Evolutionary conservation across 2,329 filamentous ascomycete species (phyloP).

Genomic region (Zymoseptoria crescenta): DNA sequence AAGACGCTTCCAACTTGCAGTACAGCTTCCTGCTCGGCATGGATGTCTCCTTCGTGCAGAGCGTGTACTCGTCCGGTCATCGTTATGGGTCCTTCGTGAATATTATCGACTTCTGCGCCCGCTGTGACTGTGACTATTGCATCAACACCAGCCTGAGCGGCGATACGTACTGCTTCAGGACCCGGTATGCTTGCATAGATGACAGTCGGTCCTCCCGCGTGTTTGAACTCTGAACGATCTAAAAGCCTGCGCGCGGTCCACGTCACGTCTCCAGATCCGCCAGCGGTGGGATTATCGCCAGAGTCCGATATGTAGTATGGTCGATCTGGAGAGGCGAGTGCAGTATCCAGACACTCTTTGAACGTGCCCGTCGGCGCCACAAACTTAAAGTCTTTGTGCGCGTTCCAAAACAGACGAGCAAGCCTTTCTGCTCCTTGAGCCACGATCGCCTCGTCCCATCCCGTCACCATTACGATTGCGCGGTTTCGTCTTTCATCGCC

Average conservation of each 20-base stretch:
- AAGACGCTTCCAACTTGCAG: conserved; percentile 13
- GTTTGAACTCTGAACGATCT: conserved; percentile 4
- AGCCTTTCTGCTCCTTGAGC: conserved; percentile 10
- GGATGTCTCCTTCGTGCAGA: conserved; percentile 10
- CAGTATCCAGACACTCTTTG: conserved; percentile 13
- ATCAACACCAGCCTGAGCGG: conserved; percentile 11
- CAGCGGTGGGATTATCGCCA: conserved; percentile 19
- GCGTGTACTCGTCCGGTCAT: conserved; percentile 13
- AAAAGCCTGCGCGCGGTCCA: conserved; percentile 12
- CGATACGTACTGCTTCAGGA: conserved; percentile 6
- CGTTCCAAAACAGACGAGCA: conserved; percentile 14
- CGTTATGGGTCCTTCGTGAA: conserved; percentile 13
- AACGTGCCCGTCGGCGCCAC: conserved; percentile 14
- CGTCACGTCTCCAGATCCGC: conserved; percentile 17
- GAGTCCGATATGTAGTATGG: conserved; percentile 19
- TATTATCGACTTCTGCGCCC: conserved; percentile 14
- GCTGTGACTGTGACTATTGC: conserved; percentile 11
- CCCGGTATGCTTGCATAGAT: conserved; percentile 19
- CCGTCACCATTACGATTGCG: conserved; percentile 16
- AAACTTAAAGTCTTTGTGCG: conserved; percentile 14
- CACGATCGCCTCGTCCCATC: conserved; percentile 9
- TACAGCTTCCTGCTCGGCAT: conserved; percentile 13
- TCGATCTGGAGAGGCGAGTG: conserved; percentile 2
- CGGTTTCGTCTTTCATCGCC: conserved; percentile 16
- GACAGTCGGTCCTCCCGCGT: conserved; percentile 1